These are phyloP conservation scores for Alectoria sarmentosa DNA, from an alignment of 495 filamentous ascomycete species.

Conservation along the genomic window DNA sequence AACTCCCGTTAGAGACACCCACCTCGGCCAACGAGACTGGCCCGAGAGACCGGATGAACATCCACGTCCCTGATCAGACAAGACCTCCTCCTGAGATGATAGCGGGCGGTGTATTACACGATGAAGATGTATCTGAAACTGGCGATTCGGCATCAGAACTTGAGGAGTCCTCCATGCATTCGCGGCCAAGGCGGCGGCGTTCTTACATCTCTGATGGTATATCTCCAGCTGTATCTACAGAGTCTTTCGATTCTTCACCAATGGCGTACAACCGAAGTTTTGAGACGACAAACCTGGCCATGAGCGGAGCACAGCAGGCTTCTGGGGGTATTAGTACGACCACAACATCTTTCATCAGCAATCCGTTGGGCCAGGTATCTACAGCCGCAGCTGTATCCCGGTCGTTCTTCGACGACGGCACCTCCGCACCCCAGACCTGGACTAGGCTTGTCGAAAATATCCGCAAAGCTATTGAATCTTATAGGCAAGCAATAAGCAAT, in stretches of 20 bases:
- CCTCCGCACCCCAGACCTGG: slow-evolving; percentile 73
- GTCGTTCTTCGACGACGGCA: slow-evolving; percentile 80
- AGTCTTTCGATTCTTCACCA: slow-evolving; percentile 63
- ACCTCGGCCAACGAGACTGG: slow-evolving; percentile 73
- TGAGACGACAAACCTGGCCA: slow-evolving; percentile 42
- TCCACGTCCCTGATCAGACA: slow-evolving; percentile 83
- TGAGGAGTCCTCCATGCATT: slow-evolving; percentile 58
- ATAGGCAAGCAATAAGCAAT: slow-evolving; percentile 74
- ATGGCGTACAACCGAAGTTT: slow-evolving; percentile 38
- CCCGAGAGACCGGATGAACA: slow-evolving; percentile 77
- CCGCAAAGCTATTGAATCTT: slow-evolving; percentile 77
- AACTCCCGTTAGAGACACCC: slow-evolving; percentile 87
- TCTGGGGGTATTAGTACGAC: slow-evolving; percentile 52
- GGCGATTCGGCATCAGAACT: slow-evolving; percentile 76
- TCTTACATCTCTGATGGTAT: slow-evolving; percentile 63
- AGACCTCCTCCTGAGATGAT: slow-evolving; percentile 89
- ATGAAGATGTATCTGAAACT: slow-evolving; percentile 78
- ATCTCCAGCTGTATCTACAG: slow-evolving; percentile 87
- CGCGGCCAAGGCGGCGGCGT: slow-evolving; percentile 52
- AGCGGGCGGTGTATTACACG: slow-evolving; percentile 71
- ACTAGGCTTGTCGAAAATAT: slow-evolving; percentile 83
- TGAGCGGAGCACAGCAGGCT: slow-evolving; percentile 33
- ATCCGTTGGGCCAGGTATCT: slow-evolving; percentile 46
- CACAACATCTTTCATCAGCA: slow-evolving; percentile 59
- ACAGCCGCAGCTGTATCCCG: slow-evolving; percentile 55